Base-by-base conservation (phyloP, 2,329 filamentous ascomycete species). In the Aureobasidium sp. region DNA sequence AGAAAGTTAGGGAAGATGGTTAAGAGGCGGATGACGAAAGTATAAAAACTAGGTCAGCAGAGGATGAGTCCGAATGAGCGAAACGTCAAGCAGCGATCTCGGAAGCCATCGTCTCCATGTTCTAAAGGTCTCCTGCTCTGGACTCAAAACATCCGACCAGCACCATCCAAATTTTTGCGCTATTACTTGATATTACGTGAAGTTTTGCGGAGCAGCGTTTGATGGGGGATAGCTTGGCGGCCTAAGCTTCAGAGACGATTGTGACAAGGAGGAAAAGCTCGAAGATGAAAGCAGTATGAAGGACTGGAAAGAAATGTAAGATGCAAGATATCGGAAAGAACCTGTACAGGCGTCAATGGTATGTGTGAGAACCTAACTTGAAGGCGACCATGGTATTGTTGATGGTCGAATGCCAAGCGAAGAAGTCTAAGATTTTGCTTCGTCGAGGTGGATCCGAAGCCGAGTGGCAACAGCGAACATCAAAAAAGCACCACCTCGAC, bases 41-140 rank as follows among this genome's bases (percentile, higher is more conserved):
- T 38, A 49, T 39, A 49, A 49, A 29, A 49, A 30, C 45, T 49
- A 51, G 35, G 35, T 51, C 48, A 51, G 48, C 37, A 51, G 22
- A 27, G n/a, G 19, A 25, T 49, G 42, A 47, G 45, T 49, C 24
- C n/a, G 34, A 38, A 49, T 49, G 45, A 38, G 45, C 45, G 30
- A 51, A 17, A 41, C 37, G 25, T 32, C 27, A 17, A 51, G 19
- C 48, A 51, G 48, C 48, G 48, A 51, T 51, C 30, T 32, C 48
- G 48, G 48, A 39, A 51, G 37, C 32, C 48, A 19, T 17, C 12
- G 16, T 34, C 19, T 16, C 22, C 6, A 7, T 51, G 16, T 32
- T 34, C 22, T 12, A 32, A 50, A 51, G 34, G 48, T 41, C 35
- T 41, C 37, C 19, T 40, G 48, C 45, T 51, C 48, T 51, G 35